These are phyloP conservation scores for Calonectria crousiana DNA, from an alignment of 2,329 filamentous ascomycete species.

Conservation along the genomic window DNA sequence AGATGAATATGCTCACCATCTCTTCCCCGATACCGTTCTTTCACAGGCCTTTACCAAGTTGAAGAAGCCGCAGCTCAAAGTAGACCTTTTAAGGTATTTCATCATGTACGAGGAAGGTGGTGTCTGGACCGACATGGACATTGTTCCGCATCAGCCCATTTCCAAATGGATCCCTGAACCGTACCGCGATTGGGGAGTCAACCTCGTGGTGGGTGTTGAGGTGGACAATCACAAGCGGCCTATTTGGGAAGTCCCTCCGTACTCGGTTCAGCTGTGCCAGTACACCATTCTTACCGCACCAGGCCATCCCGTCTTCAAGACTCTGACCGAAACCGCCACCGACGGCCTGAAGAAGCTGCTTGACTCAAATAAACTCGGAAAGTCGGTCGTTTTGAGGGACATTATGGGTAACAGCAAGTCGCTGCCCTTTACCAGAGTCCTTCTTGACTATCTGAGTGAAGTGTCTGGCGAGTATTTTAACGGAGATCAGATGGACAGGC, in stretches of 20 bases:
- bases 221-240: constrained; percentile 63
- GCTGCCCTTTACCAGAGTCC: constrained; percentile 46
- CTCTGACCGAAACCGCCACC: constrained; percentile 75
- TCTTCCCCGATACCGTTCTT: constrained; percentile 69
- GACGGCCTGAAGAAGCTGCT: constrained; percentile 44
- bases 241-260: constrained; percentile 68
- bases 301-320: constrained; percentile 75
- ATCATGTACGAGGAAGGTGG: constrained; percentile 76
- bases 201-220: constrained; percentile 78
- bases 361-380: constrained; percentile 26
- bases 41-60: constrained; percentile 62
- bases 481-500: constrained; percentile 45
- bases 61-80: constrained; percentile 65
- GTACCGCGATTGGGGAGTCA: constrained; percentile 64
- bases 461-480: constrained; percentile 42
- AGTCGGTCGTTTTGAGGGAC: constrained; percentile 42
- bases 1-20: constrained; percentile 66
- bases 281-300: constrained; percentile 82
- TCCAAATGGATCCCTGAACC: constrained; percentile 72
- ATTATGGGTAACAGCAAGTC: constrained; percentile 49
- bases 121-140: constrained; percentile 79
- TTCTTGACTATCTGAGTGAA: constrained; percentile 47
- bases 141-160: constrained; percentile 72
- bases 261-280: constrained; percentile 81
- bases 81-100: constrained; percentile 71